phyloP scores from a whole-genome alignment of 108 stramenopile genomes.

The Mediolabrus comicus region DNA sequence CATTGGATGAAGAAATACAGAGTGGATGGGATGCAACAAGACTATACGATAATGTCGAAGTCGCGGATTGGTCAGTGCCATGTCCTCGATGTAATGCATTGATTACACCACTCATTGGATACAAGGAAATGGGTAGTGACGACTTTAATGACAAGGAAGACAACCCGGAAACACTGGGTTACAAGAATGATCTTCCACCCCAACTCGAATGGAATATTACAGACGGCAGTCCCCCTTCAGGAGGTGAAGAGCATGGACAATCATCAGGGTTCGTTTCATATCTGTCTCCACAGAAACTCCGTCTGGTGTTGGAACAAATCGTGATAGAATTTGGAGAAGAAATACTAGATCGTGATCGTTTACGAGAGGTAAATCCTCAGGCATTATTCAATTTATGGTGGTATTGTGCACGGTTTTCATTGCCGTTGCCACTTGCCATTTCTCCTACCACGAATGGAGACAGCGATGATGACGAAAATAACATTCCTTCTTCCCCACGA shows the following conservation, averaged over 20 bases:
- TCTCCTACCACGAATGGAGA: not conserved
- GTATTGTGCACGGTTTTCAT: constrained; percentile 79
- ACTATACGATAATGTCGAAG: constrained; percentile 44
- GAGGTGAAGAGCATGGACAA: constrained; percentile 11
- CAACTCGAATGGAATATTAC: constrained; percentile 48
- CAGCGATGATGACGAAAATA: not conserved
- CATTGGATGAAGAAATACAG: constrained; percentile 87
- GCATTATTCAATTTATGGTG: constrained; percentile 87
- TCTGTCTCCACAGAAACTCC: constrained; percentile 63
- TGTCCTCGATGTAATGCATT: constrained; percentile 71
- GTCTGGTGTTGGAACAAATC: constrained; percentile 58
- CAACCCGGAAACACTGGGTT: constrained; percentile 9
- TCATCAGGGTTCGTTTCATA: constrained; percentile 61
- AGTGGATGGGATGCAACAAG: constrained; percentile 71
- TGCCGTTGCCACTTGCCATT: constrained; percentile 76
- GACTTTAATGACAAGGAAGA: constrained; percentile 29
- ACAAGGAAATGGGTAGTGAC: constrained; percentile 45
- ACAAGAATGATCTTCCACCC: constrained; percentile 53
- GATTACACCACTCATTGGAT: constrained; percentile 65
- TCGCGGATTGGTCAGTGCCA: constrained; percentile 30
- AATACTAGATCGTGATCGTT: constrained; percentile 60
- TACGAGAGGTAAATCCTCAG: constrained; percentile 63
- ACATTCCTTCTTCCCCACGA: not conserved
- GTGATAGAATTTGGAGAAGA: constrained; percentile 75
- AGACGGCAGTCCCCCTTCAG: not conserved